Base-by-base conservation (phyloP, 1,139 yeast species). In the Blastobotrys illinoisensis region DNA sequence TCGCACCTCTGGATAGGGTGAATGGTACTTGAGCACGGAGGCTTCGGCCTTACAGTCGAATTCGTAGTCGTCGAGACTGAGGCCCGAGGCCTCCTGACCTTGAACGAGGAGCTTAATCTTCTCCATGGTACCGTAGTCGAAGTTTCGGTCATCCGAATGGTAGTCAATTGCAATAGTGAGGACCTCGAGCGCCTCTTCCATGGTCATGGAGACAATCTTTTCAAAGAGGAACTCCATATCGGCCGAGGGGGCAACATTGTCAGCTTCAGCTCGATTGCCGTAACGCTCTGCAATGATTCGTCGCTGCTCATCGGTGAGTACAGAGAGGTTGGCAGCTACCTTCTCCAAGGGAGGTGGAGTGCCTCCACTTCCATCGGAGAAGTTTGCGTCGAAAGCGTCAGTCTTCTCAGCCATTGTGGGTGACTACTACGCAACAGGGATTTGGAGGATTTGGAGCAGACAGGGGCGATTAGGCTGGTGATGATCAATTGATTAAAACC, bases 1-100 rank as follows among this genome's bases (percentile, higher is more conserved):
- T 58, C 88, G 74, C 6, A 83, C 86, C 66, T 83, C 87, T 2
- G 84, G 80, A 64, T 83, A 83, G 1, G 86, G 85, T 1, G 86
- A 82, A 65, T 77, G 79, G 64, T 72, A 82, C 49, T 78, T 73
- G 49, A 79, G 69, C 50, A 82, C 64, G 24, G 75, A 76, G 1
- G 83, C 84, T 53, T 74, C 73, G 19, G 75, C 60, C 58, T 68
- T 71, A 50, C 74, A 66, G 23, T 67, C 67, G 43, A 62, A 60
- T 24, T 69, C 64, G 49, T 49, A 51, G 20, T 51, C 54, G 16
- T 55, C 50, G 5, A 11, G 49, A 23, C 23, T 19, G 44, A 51
- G 72, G 65, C 51, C 74, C 71, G 60, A 72, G 28, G 44, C 54
- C 45, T 58, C 58, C 2, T 54, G 54, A 4, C 61, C 62, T 7